These are phyloP conservation scores for Erodium texanum DNA, from an alignment of 441 rosid species.

Conservation along the genomic window DNA sequence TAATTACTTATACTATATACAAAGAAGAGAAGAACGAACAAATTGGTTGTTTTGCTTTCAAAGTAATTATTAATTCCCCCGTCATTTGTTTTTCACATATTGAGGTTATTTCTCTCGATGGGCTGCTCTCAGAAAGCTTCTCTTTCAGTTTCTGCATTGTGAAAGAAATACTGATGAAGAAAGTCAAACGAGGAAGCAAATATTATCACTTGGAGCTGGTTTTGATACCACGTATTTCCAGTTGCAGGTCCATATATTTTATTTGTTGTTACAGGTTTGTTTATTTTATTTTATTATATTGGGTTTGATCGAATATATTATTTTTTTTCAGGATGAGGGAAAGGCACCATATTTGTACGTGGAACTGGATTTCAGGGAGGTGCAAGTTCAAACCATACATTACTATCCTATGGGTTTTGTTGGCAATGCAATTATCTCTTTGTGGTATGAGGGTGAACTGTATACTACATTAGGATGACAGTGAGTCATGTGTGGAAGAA, in stretches of 20 bases:
- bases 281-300: background rate
- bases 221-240: slow-evolving; percentile 88
- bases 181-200: slow-evolving; percentile 51
- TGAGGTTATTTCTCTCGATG: slow-evolving; percentile 90
- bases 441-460: slow-evolving; percentile 1
- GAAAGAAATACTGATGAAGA: slow-evolving; percentile 22
- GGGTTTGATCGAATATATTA: background rate
- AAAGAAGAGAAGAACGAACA: background rate
- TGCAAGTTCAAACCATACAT: slow-evolving; percentile 23
- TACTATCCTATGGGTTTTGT: slow-evolving; percentile 10
- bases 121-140: slow-evolving; percentile 84
- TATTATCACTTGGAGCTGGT: slow-evolving; percentile 92
- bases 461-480: background rate
- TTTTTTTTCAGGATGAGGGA: slow-evolving; percentile 60
- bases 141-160: slow-evolving; percentile 69
- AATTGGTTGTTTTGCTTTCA: background rate
- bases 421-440: slow-evolving; percentile 3
- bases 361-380: slow-evolving; percentile 97
- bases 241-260: slow-evolving; percentile 47
- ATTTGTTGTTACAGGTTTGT: background rate
- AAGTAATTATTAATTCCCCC: background rate
- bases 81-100: slow-evolving; percentile 10
- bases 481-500: slow-evolving; percentile 3
- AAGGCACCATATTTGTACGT: slow-evolving; percentile 77
- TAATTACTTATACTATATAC: background rate